These are phyloP conservation scores for Colletotrichum echinochloae DNA, from an alignment of 2,329 filamentous ascomycete genomes.

Conservation along the genomic window DNA sequence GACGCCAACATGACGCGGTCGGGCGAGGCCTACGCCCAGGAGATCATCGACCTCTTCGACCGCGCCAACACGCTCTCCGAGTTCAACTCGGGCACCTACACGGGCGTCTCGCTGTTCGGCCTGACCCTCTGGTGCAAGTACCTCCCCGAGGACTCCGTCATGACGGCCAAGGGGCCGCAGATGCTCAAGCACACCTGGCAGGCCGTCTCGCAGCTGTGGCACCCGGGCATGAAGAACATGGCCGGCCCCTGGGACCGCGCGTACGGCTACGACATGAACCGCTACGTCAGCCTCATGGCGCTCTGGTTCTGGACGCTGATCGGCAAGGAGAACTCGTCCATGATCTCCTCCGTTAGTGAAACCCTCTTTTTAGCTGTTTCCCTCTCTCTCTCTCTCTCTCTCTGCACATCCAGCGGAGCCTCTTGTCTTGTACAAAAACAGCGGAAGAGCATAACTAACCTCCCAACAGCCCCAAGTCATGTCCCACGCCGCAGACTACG, in stretches of 20 bases:
- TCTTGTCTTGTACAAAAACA: background rate
- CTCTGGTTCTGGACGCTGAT: conserved; percentile 70
- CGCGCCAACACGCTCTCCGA: conserved; percentile 68
- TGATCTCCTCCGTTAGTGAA: conserved; percentile 49
- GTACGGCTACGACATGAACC: conserved; percentile 74
- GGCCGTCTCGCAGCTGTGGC: conserved; percentile 64
- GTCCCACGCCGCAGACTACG: conserved; percentile 70
- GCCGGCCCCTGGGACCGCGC: conserved; percentile 74
- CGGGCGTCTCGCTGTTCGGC: conserved; percentile 70
- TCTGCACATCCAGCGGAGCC: background rate
- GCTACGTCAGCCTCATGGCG: conserved; percentile 68
- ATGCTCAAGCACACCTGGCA: conserved; percentile 68
- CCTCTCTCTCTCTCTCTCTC: background rate
- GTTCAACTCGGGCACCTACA: conserved; percentile 73
- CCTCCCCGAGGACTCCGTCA: conserved; percentile 63
- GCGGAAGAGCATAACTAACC: conserved; percentile 11
- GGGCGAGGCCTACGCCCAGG: conserved; percentile 66
- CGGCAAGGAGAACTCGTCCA: conserved; percentile 58
- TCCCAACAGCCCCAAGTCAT: conserved; percentile 59
- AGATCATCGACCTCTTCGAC: conserved; percentile 68
- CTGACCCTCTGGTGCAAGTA: conserved; percentile 72
- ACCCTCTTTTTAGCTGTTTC: background rate
- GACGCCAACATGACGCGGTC: conserved; percentile 70
- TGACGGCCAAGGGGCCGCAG: conserved; percentile 61
- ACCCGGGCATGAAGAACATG: conserved; percentile 69